phyloP scores from a whole-genome alignment of 495 filamentous ascomycete species.

The Extremus antarcticus region DNA sequence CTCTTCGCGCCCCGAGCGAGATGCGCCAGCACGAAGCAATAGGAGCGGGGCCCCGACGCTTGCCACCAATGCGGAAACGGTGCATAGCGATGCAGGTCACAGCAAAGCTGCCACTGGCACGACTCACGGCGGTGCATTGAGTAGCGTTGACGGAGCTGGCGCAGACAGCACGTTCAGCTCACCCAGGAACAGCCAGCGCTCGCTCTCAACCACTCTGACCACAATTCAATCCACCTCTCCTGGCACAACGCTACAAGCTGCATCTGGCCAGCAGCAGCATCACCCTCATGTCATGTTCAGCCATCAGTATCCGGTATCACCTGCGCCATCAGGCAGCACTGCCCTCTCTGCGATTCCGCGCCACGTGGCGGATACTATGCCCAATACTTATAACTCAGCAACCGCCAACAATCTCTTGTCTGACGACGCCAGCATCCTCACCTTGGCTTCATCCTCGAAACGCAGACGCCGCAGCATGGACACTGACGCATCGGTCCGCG shows the following conservation, averaged over 20 bases:
- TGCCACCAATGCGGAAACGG: conserved; percentile 66
- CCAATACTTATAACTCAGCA: conserved; percentile 73
- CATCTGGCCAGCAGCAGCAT: conserved; percentile 34
- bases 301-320: conserved; percentile 73
- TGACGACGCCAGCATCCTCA: conserved; percentile 92
- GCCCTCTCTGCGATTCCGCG: conserved; percentile 59
- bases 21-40: conserved; percentile 42
- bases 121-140: conserved; percentile 53
- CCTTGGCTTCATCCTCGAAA: conserved; percentile 91
- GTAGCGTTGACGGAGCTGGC: conserved; percentile 52
- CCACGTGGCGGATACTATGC: conserved; percentile 55
- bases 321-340: conserved; percentile 37
- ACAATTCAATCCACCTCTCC: conserved; percentile 84
- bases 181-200: conserved; percentile 80
- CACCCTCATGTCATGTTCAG: conserved; percentile 56
- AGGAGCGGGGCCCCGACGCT: conserved; percentile 67
- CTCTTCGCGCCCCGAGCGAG: conserved; percentile 30
- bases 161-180: conserved; percentile 86
- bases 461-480: conserved; percentile 82
- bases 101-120: conserved; percentile 67
- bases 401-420: conserved; percentile 87
- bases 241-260: conserved; percentile 43
- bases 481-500: conserved; percentile 90
- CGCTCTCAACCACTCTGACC: conserved; percentile 86
- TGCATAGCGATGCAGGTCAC: conserved; percentile 61